Percentiles rank a stretch among this genome's conserved stretches.
Evolutionary conservation across 164 flowering plant species (phyloP).

Genomic region (Kalanchoe fedtschenkoi): DNA sequence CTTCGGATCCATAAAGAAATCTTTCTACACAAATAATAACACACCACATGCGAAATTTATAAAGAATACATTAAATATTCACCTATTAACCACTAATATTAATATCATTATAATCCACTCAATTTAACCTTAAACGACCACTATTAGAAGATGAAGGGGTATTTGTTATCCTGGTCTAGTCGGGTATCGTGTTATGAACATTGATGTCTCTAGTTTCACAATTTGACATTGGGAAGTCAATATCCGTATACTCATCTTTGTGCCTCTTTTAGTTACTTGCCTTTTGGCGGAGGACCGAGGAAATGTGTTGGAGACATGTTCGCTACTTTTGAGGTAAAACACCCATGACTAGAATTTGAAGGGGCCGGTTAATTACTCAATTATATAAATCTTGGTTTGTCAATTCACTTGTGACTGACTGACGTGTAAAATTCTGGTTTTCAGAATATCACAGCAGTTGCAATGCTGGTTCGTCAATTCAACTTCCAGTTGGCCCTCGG

Average conservation of each 20-base stretch:
- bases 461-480: slow-evolving; percentile 81
- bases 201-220: neutral
- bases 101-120: too few species aligned
- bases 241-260: neutral
- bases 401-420: neutral
- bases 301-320: slow-evolving; percentile 96
- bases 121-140: too few species aligned
- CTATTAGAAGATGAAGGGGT: too few species aligned
- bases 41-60: too few species aligned
- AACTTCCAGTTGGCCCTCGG: slow-evolving; percentile 80
- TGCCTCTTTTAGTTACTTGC: slow-evolving; percentile 59
- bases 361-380: too few species aligned
- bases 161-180: too few species aligned
- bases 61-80: too few species aligned
- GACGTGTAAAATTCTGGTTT: slow-evolving; percentile 2
- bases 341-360: neutral
- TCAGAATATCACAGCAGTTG: slow-evolving; percentile 73
- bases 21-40: too few species aligned
- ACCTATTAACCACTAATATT: too few species aligned
- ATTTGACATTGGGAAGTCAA: neutral
- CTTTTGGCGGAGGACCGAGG: slow-evolving; percentile 96
- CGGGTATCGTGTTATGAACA: too few species aligned
- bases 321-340: slow-evolving; percentile 80
- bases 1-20: neutral
- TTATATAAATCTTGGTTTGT: neutral